These are phyloP conservation scores for Chytridium lagenaria DNA, from an alignment of 371 early-diverging fungal genomes.

Conservation along the genomic window DNA sequence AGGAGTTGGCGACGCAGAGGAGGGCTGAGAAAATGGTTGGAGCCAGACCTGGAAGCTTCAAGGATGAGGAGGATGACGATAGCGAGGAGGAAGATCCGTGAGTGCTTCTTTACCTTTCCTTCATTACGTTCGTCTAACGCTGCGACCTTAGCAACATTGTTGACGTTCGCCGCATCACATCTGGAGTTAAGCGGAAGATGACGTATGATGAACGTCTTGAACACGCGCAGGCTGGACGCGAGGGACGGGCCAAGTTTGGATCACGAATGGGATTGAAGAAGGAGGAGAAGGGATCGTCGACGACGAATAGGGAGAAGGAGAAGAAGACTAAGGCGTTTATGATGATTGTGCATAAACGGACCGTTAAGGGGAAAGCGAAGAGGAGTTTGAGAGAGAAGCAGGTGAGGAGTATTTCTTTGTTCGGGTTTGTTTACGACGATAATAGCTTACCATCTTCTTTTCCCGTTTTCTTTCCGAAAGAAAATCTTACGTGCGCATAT, in stretches of 20 bases:
- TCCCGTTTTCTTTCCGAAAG: conserved; percentile 14
- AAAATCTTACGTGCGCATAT: conserved; percentile 51
- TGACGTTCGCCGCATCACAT: conserved; percentile 73
- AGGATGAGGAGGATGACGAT: conserved; percentile 46
- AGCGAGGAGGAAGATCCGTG: conserved; percentile 42
- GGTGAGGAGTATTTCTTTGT: conserved; percentile 26
- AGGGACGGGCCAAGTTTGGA: conserved; percentile 90
- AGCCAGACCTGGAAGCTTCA: neutral
- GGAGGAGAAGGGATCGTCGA: conserved; percentile 62
- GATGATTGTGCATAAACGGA: conserved; percentile 93
- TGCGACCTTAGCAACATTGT: conserved; percentile 32
- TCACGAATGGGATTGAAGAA: conserved; percentile 85
- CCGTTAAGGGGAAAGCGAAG: conserved; percentile 82
- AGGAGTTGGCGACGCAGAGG: conserved; percentile 68
- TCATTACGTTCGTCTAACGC: neutral
- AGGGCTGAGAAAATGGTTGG: conserved; percentile 60
- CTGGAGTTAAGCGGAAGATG: conserved; percentile 87
- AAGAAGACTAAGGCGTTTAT: conserved; percentile 87
- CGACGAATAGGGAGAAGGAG: conserved; percentile 71
- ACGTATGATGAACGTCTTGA: conserved; percentile 92
- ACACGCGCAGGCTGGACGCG: conserved; percentile 84
- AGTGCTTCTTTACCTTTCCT: conserved; percentile 11
- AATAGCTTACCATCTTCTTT: neutral
- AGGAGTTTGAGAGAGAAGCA: conserved; percentile 84
- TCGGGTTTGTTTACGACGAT: neutral